A percentile compares a stretch with the other conserved stretches of the same genome.
Evolutionary conservation across 306 rosid genomes (phyloP).

Genomic region (Purshia tridentata): DNA sequence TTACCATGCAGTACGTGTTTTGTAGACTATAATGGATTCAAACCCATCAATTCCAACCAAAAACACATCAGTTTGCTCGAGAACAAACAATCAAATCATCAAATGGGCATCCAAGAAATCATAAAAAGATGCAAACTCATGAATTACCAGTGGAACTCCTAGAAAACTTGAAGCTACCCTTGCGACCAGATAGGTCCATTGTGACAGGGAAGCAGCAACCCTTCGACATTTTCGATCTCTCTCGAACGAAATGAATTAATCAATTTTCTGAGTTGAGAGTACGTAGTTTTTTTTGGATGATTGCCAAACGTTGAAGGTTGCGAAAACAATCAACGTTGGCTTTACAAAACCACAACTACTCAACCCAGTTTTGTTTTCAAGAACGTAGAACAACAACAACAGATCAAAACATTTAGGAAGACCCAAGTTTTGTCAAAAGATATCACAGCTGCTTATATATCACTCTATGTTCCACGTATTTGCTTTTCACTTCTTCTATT

Average conservation of each 20-base stretch:
- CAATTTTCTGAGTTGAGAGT: neutral
- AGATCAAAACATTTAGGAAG: neutral
- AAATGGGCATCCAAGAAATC: conserved; percentile 8
- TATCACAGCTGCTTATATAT: no score
- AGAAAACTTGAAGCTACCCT: conserved; percentile 22
- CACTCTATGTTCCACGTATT: no score
- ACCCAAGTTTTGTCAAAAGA: no score
- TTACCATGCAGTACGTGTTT: no score
- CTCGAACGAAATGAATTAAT: no score
- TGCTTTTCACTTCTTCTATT: no score
- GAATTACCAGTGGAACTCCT: conserved; percentile 27
- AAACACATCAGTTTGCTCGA: neutral
- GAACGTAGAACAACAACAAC: neutral
- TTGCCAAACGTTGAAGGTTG: neutral
- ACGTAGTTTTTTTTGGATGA: neutral
- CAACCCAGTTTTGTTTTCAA: neutral
- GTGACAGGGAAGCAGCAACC: conserved; percentile 36
- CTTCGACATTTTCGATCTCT: no score
- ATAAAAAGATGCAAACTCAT: neutral
- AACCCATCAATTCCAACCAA: neutral
- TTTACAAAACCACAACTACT: conserved; percentile 5
- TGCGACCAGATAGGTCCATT: conserved; percentile 9
- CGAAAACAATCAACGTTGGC: neutral
- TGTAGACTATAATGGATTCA: neutral
- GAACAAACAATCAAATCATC: neutral